These are phyloP conservation scores for Phytophthora cryptogea DNA, from an alignment of 352 stramenopile genomes.

Conservation along the genomic window DNA sequence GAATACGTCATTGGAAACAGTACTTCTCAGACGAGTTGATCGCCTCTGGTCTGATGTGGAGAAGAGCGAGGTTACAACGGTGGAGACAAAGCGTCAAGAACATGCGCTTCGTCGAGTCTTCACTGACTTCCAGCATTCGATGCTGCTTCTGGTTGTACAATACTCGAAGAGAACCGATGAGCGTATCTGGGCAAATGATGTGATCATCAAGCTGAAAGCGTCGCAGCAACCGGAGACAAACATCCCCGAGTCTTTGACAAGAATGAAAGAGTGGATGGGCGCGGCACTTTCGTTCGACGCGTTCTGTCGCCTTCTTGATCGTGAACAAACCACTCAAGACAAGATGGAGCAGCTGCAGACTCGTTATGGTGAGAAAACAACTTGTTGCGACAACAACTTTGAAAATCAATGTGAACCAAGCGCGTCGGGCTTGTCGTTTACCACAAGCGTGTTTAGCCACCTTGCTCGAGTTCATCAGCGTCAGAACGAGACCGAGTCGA, in stretches of 20 bases:
- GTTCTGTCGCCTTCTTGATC: slow-evolving; percentile 35
- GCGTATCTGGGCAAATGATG: slow-evolving; percentile 30
- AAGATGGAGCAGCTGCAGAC: slow-evolving; percentile 37
- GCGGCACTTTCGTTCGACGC: slow-evolving; percentile 29
- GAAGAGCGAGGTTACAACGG: slow-evolving; percentile 25
- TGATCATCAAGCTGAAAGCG: slow-evolving; percentile 8
- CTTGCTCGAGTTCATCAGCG: slow-evolving; percentile 16
- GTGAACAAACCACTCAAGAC: slow-evolving; percentile 30
- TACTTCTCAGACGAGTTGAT: slow-evolving; percentile 25
- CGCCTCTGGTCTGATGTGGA: slow-evolving; percentile 36
- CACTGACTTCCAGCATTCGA: slow-evolving; percentile 29
- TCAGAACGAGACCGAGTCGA: slow-evolving; percentile 2
- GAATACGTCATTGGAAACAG: slow-evolving; percentile 27
- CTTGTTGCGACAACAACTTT: not conserved
- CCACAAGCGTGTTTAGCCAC: slow-evolving; percentile 8
- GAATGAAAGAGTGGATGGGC: slow-evolving; percentile 34
- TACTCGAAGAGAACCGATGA: slow-evolving; percentile 38
- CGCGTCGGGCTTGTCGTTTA: not conserved
- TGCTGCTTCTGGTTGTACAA: slow-evolving; percentile 34
- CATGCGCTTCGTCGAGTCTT: slow-evolving; percentile 27
- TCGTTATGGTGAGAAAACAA: slow-evolving; percentile 11
- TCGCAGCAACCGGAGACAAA: slow-evolving; percentile 1
- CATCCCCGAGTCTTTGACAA: slow-evolving; percentile 25
- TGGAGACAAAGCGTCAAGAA: slow-evolving; percentile 28
- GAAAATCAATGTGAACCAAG: slow-evolving; percentile 3